Conservation (phyloP, 306 rosid species). For the Benincasa hispida region DNA sequence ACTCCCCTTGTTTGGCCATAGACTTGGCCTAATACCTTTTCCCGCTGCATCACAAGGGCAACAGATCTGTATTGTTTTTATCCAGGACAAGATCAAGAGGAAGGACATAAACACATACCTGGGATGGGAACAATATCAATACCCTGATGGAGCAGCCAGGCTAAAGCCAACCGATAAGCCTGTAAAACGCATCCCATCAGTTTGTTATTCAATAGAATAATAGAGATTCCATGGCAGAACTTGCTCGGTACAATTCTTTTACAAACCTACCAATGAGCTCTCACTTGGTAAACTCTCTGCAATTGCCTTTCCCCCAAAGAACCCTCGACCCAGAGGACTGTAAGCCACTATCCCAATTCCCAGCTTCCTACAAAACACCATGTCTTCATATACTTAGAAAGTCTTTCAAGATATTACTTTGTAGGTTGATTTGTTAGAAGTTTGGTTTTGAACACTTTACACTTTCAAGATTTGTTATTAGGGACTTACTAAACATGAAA, state of each 20-base stretch:
- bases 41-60: no score
- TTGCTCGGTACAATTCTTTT: neutral
- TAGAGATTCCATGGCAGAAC: neutral
- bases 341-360: conserved; percentile 73
- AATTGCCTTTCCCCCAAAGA: conserved; percentile 57
- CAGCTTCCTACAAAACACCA: conserved; percentile 37
- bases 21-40: no score
- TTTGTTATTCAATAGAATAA: neutral
- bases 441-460: neutral
- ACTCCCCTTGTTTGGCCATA: no score
- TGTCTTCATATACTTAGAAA: neutral
- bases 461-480: neutral
- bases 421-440: neutral
- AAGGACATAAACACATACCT: conserved; percentile 6
- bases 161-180: conserved; percentile 36
- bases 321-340: conserved; percentile 71
- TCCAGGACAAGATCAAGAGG: neutral
- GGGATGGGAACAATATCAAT: conserved; percentile 47
- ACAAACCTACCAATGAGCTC: conserved; percentile 29
- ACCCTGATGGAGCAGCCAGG: conserved; percentile 66
- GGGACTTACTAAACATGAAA: neutral
- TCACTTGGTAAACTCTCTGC: conserved; percentile 30
- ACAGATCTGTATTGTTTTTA: neutral
- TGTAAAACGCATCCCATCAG: conserved; percentile 2
- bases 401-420: neutral